Percentiles rank a stretch among this genome's conserved stretches.
Conservation (phyloP, 1,284 basidiomycete genomes). For the Pholiota adiposa region DNA sequence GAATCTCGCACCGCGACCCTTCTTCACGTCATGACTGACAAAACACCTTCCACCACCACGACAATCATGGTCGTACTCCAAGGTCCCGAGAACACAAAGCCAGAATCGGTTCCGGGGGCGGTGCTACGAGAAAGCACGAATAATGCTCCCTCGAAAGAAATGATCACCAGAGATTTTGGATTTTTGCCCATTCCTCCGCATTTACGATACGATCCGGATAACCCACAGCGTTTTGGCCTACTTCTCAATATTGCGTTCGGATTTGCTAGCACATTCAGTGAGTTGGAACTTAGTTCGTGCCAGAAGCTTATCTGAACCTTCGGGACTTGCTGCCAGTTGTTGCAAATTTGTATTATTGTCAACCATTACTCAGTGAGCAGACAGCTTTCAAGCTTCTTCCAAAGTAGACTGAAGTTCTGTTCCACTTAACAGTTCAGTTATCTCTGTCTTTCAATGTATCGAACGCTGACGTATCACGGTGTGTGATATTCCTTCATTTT, state of each 20-base stretch:
- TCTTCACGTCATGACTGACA: background rate
- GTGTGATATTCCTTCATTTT: slow-evolving; percentile 15
- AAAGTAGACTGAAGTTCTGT: slow-evolving; percentile 2
- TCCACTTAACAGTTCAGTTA: slow-evolving; percentile 49
- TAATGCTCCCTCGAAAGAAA: background rate
- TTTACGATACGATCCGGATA: slow-evolving; percentile 61
- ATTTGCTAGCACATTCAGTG: slow-evolving; percentile 64
- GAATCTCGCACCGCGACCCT: too few species aligned
- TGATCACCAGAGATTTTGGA: slow-evolving; percentile 52
- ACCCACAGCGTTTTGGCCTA: slow-evolving; percentile 63
- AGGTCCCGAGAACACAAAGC: background rate
- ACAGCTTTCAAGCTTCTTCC: background rate
- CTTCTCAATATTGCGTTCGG: slow-evolving; percentile 68
- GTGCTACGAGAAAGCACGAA: background rate
- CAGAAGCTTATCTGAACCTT: background rate
- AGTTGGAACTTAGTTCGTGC: slow-evolving; percentile 22
- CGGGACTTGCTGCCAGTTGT: slow-evolving; percentile 39
- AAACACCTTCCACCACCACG: background rate
- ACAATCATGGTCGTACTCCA: background rate
- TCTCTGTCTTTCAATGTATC: slow-evolving; percentile 57
- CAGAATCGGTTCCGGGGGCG: background rate
- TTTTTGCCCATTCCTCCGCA: slow-evolving; percentile 69
- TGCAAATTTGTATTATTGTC: slow-evolving; percentile 75
- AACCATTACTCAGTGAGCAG: slow-evolving; percentile 65
- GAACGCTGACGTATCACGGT: slow-evolving; percentile 61